phyloP scores from a whole-genome alignment of 192 early-diverging fungal species.

The Ramicandelaber brevisporus region DNA sequence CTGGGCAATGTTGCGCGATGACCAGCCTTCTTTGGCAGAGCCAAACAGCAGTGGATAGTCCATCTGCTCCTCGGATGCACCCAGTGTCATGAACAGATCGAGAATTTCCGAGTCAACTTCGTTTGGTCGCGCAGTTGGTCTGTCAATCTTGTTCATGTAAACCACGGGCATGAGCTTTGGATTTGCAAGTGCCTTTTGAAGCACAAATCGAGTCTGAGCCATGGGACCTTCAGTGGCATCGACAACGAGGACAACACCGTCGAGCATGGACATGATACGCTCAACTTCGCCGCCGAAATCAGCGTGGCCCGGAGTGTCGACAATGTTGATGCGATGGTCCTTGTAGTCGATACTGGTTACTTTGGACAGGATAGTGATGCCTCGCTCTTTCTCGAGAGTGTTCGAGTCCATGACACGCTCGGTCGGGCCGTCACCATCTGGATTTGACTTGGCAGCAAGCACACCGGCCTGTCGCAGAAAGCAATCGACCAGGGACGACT shows the following conservation, averaged over 20 bases:
- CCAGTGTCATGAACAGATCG: constrained; percentile 55
- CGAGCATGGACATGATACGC: constrained; percentile 70
- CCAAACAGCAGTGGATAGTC: constrained; percentile 52
- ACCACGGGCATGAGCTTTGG: constrained; percentile 45
- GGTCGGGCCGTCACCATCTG: too few relatives aligned
- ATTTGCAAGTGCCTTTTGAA: constrained; percentile 46
- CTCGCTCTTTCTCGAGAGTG: constrained; percentile 55
- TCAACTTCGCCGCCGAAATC: constrained; percentile 57
- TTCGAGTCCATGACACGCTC: constrained; percentile 70
- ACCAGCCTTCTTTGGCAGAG: constrained; percentile 69
- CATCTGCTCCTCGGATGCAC: constrained; percentile 54
- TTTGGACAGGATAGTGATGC: constrained; percentile 74
- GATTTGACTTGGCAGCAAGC: constrained; percentile 15
- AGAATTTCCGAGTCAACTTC: constrained; percentile 56
- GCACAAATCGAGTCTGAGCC: constrained; percentile 74
- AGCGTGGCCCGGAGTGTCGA: constrained; percentile 61
- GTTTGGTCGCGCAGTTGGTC: constrained; percentile 42
- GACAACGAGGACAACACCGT: constrained; percentile 66
- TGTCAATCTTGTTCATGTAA: constrained; percentile 66
- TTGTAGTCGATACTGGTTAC: constrained; percentile 48
- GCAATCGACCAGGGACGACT: constrained; percentile 42
- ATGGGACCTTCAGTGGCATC: constrained; percentile 68
- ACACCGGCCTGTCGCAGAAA: constrained; percentile 26
- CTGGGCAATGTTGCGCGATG: constrained; percentile 21
- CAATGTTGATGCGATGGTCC: constrained; percentile 60